Conservation (phyloP, 768 basidiomycete genomes). For the Rhodosporidiobolus sp. region DNA sequence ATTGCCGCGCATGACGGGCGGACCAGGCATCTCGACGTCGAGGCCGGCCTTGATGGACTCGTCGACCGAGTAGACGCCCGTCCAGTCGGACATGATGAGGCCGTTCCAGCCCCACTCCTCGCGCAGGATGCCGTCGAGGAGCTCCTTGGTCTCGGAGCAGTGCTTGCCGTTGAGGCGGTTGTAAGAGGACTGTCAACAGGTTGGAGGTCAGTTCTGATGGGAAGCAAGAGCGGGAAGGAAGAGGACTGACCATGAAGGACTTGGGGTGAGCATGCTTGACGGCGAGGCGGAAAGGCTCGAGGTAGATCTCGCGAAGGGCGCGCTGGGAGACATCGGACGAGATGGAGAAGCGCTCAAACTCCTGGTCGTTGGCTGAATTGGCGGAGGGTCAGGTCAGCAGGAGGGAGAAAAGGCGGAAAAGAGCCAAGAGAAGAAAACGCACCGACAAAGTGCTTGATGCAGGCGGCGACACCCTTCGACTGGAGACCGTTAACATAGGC, state of each 20-base stretch:
- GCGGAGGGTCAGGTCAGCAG: not conserved
- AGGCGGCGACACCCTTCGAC: conserved; percentile 41
- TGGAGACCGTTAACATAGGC: conserved; percentile 45
- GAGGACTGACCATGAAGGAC: conserved; percentile 33
- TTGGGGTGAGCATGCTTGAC: conserved; percentile 35
- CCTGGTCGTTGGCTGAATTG: conserved; percentile 22
- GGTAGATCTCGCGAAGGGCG: conserved; percentile 50
- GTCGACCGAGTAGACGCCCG: conserved; percentile 42
- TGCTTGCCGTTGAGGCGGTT: conserved; percentile 49
- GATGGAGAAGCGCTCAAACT: conserved; percentile 37
- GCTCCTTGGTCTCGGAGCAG: conserved; percentile 44
- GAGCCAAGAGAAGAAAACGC: not conserved
- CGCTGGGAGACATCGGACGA: conserved; percentile 43
- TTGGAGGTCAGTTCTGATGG: not conserved
- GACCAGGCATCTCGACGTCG: conserved; percentile 50
- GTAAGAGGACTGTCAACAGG: conserved; percentile 41
- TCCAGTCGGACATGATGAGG: conserved; percentile 47
- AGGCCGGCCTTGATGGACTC: conserved; percentile 48
- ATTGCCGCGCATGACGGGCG: conserved; percentile 46
- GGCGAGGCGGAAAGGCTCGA: conserved; percentile 49
- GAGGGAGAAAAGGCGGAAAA: conserved; percentile 3
- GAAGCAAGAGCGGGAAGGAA: conserved; percentile 2
- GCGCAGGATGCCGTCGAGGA: conserved; percentile 46
- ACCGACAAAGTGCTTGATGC: conserved; percentile 47
- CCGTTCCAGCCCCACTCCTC: conserved; percentile 49